Evolutionary conservation across 1,139 yeast genomes (phyloP).

Genomic region (Saccharomyces hybrid): DNA sequence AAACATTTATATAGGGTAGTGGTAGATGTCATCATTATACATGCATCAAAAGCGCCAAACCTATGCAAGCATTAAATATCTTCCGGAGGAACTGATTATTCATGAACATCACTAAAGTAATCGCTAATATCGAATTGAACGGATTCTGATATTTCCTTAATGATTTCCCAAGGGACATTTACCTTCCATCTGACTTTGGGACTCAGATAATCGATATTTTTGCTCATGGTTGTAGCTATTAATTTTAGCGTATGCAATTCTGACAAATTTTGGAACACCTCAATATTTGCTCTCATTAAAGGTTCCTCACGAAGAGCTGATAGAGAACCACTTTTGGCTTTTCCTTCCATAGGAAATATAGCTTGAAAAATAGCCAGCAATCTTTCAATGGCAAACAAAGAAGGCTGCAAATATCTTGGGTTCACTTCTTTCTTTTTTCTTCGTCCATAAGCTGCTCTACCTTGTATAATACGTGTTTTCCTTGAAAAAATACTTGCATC

Average conservation of each 20-base stretch:
- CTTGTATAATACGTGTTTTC: constrained; percentile 40
- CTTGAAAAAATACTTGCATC: constrained; percentile 60
- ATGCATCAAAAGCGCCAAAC: background rate
- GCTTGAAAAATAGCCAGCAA: constrained; percentile 62
- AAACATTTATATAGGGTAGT: background rate
- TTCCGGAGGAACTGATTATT: background rate
- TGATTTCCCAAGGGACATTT: constrained; percentile 52
- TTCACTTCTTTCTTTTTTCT: constrained; percentile 44
- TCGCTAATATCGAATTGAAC: constrained; percentile 49
- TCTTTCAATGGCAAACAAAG: constrained; percentile 59
- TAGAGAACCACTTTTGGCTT: constrained; percentile 15
- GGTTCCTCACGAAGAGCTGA: constrained; percentile 18
- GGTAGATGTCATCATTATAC: background rate
- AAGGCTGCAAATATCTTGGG: constrained; percentile 52
- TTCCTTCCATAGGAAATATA: constrained; percentile 35
- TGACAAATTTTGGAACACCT: constrained; percentile 54
- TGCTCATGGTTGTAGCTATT: constrained; percentile 35
- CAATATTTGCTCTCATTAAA: constrained; percentile 41
- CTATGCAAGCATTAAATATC: background rate
- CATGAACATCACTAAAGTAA: constrained; percentile 35
- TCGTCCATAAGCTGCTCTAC: constrained; percentile 35
- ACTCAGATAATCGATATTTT: constrained; percentile 50
- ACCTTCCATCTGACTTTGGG: constrained; percentile 64
- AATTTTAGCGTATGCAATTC: constrained; percentile 53
- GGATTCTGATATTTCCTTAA: constrained; percentile 45